Conservation (phyloP, 345 rosid species). For the Hibiscus trionum region DNA sequence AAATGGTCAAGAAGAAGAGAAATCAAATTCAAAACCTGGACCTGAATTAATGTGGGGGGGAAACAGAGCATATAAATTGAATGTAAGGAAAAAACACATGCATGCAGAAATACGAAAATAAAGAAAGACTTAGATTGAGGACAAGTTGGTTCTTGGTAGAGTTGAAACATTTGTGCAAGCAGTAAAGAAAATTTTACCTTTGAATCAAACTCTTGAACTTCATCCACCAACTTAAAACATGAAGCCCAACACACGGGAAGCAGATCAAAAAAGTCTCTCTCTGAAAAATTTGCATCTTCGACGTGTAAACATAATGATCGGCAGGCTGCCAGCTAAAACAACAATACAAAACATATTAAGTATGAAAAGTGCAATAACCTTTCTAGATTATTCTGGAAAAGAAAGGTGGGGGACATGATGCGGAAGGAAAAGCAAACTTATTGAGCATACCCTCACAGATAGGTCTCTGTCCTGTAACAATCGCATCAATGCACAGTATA, state of each 20-base stretch:
- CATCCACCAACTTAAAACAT: constrained; percentile 85
- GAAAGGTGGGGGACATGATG: neutral
- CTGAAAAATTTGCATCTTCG: constrained; percentile 92
- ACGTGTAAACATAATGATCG: constrained; percentile 80
- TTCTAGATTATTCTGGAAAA: neutral
- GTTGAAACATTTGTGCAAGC: neutral
- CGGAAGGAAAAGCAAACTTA: neutral
- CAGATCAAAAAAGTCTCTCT: constrained; percentile 65
- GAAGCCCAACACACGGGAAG: constrained; percentile 82
- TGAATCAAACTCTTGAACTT: constrained; percentile 94
- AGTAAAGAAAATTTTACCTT: constrained; percentile 41
- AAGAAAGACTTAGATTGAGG: neutral
- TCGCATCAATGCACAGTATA: constrained; percentile 80
- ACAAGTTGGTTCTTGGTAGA: neutral
- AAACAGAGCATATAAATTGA: neutral
- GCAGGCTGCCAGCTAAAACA: constrained; percentile 88
- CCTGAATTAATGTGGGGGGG: constrained; percentile 41
- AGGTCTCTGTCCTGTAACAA: constrained; percentile 76
- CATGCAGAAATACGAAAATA: neutral
- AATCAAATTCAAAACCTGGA: constrained; percentile 86
- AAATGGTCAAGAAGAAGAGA: constrained; percentile 78
- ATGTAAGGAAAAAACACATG: neutral
- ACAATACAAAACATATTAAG: constrained; percentile 29
- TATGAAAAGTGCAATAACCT: constrained; percentile 5
- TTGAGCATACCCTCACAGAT: constrained; percentile 68